These are phyloP conservation scores for Botrytis medusae DNA, from an alignment of 2,329 filamentous ascomycete species.

Conservation along the genomic window DNA sequence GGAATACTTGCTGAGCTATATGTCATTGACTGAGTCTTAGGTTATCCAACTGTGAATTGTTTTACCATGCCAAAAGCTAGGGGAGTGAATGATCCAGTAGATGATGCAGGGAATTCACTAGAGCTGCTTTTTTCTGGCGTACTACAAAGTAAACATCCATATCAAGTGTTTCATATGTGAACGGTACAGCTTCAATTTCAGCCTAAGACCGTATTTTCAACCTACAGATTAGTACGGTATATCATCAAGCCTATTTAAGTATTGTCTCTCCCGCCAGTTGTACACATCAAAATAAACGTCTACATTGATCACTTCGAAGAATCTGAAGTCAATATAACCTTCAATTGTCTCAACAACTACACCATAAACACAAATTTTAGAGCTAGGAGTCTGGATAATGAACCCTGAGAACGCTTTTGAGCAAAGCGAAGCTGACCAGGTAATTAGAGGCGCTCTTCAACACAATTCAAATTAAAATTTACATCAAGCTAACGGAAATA, in stretches of 20 bases:
- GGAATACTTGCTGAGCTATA: not conserved
- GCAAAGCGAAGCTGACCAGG: not conserved
- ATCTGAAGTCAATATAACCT: not conserved
- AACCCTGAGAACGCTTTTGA: not conserved
- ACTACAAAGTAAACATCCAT: not conserved
- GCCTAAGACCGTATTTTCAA: no score
- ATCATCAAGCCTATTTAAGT: not conserved
- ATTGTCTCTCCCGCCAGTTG: no score
- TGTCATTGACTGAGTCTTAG: not conserved
- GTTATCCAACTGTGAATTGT: not conserved
- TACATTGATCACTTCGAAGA: not conserved
- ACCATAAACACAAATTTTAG: not conserved
- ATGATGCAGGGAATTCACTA: rapidly evolving
- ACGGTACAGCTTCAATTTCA: not conserved
- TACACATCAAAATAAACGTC: not conserved
- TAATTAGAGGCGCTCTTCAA: not conserved
- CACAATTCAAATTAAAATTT: not conserved
- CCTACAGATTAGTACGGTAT: not conserved
- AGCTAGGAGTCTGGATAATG: not conserved
- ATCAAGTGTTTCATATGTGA: not conserved
- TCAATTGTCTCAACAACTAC: not conserved
- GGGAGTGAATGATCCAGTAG: not conserved
- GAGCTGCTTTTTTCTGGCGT: not conserved
- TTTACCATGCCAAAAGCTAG: not conserved
- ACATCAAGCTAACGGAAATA: not conserved